These are phyloP conservation scores for Cenchrus purpureus DNA, from an alignment of 176 grass and related monocot genomes.

Conservation along the genomic window DNA sequence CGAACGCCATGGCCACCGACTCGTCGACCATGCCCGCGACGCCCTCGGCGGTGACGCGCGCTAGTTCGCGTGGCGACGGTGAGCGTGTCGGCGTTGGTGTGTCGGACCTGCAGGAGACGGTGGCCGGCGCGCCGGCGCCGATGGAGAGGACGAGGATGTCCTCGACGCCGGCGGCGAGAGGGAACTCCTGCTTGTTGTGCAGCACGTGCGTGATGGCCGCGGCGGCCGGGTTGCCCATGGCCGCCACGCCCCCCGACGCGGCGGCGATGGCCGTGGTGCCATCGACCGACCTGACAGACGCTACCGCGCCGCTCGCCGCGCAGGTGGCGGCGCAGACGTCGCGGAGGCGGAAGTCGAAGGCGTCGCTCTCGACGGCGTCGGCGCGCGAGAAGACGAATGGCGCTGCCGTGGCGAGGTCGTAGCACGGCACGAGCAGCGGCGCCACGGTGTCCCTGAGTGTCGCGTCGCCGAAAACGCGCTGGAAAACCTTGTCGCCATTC, in stretches of 20 bases:
- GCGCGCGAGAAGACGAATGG: slow-evolving; percentile 90
- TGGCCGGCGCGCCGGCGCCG: slow-evolving; percentile 22
- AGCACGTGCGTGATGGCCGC: slow-evolving; percentile 78
- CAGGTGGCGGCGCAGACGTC: slow-evolving; percentile 69
- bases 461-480: slow-evolving; percentile 60
- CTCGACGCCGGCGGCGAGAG: slow-evolving; percentile 53
- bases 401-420: slow-evolving; percentile 70
- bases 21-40: slow-evolving; percentile 59
- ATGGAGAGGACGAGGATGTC: slow-evolving; percentile 80
- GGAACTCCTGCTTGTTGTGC: slow-evolving; percentile 95
- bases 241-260: slow-evolving; percentile 44
- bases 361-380: slow-evolving; percentile 77
- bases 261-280: slow-evolving; percentile 54
- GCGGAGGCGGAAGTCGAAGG: slow-evolving; percentile 71
- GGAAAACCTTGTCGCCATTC: slow-evolving; percentile 32
- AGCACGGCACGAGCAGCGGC: slow-evolving; percentile 79
- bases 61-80: slow-evolving; percentile 42
- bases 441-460: slow-evolving; percentile 70
- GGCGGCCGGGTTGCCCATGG: slow-evolving; percentile 72
- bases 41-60: slow-evolving; percentile 42
- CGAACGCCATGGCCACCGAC: slow-evolving; percentile 73
- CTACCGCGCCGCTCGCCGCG: neutral
- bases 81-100: slow-evolving; percentile 38
- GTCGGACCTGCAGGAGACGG: neutral
- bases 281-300: slow-evolving; percentile 51